A percentile compares a stretch with the other conserved stretches of the same genome.
Evolutionary conservation across 495 filamentous ascomycete species (phyloP).

Genomic region (Physcia stellaris): DNA sequence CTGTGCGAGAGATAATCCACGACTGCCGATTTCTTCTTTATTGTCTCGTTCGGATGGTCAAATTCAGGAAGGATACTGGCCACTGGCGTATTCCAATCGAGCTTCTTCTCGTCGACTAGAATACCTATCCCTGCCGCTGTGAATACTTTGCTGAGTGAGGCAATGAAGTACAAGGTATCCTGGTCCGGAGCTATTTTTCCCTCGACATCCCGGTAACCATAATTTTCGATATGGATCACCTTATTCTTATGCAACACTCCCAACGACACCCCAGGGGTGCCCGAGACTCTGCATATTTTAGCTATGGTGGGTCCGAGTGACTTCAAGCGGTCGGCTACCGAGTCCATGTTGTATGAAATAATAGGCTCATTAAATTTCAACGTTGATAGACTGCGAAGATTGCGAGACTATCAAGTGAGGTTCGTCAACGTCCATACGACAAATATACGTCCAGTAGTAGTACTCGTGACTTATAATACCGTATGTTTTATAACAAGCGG

Average conservation of each 20-base stretch:
- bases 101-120: slow-evolving; percentile 19
- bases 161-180: slow-evolving; percentile 25
- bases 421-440: no score
- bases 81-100: slow-evolving; percentile 15
- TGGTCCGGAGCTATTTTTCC: slow-evolving; percentile 6
- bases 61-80: slow-evolving; percentile 17
- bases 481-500: no score
- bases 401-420: no score
- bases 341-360: no score
- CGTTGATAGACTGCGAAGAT: no score
- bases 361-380: no score
- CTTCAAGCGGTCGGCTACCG: slow-evolving; percentile 1
- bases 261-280: slow-evolving; percentile 14
- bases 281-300: slow-evolving; percentile 11
- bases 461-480: no score
- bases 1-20: slow-evolving; percentile 39
- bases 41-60: slow-evolving; percentile 8
- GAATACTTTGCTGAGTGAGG: slow-evolving; percentile 26
- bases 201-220: slow-evolving; percentile 15
- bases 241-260: slow-evolving; percentile 16
- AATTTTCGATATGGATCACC: slow-evolving; percentile 11
- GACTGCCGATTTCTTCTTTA: slow-evolving; percentile 26
- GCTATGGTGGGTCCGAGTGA: background rate
- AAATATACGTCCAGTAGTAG: no score
- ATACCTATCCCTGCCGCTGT: slow-evolving; percentile 21